Conservation (phyloP, 1,284 basidiomycete genomes). For the Ustilago loliicola region DNA sequence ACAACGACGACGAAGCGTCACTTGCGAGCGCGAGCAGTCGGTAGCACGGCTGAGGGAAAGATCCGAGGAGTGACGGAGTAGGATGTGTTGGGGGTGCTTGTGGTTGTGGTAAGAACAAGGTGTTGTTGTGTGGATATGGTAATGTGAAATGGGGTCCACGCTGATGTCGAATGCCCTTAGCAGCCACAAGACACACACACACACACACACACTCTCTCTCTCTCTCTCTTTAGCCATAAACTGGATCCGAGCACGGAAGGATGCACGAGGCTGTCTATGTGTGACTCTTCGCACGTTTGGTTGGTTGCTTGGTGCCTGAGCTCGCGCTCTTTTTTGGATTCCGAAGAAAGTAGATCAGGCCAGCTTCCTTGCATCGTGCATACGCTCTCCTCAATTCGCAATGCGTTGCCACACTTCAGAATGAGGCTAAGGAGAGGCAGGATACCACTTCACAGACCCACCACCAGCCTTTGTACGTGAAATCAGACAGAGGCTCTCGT, state of each 20-base stretch:
- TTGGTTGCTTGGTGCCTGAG: conserved; percentile 1
- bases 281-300: conserved; percentile 13
- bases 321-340: neutral
- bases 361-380: neutral
- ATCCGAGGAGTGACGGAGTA: neutral
- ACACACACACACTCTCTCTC: neutral
- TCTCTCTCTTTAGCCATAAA: neutral
- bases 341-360: conserved; percentile 5
- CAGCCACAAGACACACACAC: conserved; percentile 11
- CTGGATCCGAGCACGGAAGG: neutral
- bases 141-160: conserved; percentile 4
- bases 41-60: neutral
- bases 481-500: neutral
- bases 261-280: neutral
- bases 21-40: neutral
- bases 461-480: too few species aligned
- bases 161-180: neutral
- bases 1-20: neutral
- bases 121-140: neutral
- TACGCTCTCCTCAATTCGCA: neutral
- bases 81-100: neutral
- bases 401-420: too few species aligned
- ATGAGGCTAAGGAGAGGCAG: too few species aligned
- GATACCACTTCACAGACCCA: too few species aligned
- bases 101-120: conserved; percentile 4